These are phyloP conservation scores for Diaporthe nobilis DNA, from an alignment of 2,329 filamentous ascomycete species.

Conservation along the genomic window DNA sequence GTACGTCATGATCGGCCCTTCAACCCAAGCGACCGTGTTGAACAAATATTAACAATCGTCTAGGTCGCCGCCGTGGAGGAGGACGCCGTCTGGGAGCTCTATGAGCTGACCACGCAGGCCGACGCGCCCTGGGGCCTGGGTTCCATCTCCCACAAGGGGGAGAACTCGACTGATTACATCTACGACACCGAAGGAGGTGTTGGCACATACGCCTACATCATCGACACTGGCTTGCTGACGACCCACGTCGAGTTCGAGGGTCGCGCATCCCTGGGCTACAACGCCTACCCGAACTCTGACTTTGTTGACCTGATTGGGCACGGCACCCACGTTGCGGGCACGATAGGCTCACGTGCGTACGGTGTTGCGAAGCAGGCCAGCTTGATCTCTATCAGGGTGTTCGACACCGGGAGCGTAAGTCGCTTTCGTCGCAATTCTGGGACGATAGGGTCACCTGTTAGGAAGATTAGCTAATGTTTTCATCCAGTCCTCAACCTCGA, in stretches of 20 bases:
- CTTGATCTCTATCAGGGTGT: constrained; percentile 52
- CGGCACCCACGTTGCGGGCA: constrained; percentile 53
- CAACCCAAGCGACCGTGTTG: fast-evolving
- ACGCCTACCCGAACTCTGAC: constrained; percentile 45
- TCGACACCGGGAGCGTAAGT: constrained; percentile 37
- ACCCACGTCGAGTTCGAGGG: constrained; percentile 52
- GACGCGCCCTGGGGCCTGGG: constrained; percentile 47
- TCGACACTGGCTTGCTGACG: constrained; percentile 61
- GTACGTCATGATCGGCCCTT: neutral
- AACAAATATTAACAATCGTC: neutral
- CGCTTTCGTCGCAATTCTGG: neutral
- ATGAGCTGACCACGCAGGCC: constrained; percentile 35
- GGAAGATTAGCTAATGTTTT: neutral
- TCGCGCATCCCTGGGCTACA: constrained; percentile 49
- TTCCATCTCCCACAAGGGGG: constrained; percentile 47
- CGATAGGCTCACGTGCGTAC: constrained; percentile 48
- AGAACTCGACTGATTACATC: constrained; percentile 43
- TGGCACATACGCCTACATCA: constrained; percentile 56
- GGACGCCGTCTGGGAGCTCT: constrained; percentile 34
- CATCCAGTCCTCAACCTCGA: constrained; percentile 10
- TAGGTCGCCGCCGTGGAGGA: constrained; percentile 38
- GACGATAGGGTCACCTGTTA: fast-evolving
- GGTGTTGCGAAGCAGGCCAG: constrained; percentile 51
- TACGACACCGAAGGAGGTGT: constrained; percentile 47
- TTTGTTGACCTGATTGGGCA: constrained; percentile 46